Conservation (phyloP, 352 stramenopile genomes). For the Phytophthora pini region DNA sequence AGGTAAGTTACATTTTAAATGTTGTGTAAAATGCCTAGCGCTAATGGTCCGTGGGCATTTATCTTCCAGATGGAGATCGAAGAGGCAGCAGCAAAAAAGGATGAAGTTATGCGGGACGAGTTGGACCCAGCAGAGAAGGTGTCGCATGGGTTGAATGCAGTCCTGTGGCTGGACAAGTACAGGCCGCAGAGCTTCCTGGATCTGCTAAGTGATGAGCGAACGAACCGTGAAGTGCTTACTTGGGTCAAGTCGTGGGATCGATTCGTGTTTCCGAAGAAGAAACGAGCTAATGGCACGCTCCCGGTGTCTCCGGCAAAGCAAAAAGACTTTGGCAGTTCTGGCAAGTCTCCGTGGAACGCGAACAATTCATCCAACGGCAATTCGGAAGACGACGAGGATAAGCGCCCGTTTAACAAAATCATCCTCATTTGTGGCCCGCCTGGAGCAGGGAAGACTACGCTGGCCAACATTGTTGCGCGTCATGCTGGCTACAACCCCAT, state of each 20-base stretch:
- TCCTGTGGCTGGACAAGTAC: slow-evolving; percentile 98
- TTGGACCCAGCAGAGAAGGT: slow-evolving; percentile 3
- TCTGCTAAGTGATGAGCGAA: slow-evolving; percentile 96
- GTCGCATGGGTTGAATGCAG: slow-evolving; percentile 22
- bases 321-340: slow-evolving; percentile 8
- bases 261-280: slow-evolving; percentile 93
- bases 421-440: slow-evolving; percentile 96
- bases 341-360: slow-evolving; percentile 22
- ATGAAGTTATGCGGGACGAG: slow-evolving; percentile 20
- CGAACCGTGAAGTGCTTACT: slow-evolving; percentile 96
- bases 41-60: slow-evolving; percentile 11
- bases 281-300: slow-evolving; percentile 24
- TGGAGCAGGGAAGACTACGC: slow-evolving; percentile 96
- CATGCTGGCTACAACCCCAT: slow-evolving; percentile 97
- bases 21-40: not conserved
- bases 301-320: slow-evolving; percentile 18
- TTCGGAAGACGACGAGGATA: slow-evolving; percentile 44
- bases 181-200: slow-evolving; percentile 93
- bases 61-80: slow-evolving; percentile 70
- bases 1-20: slow-evolving; percentile 32
- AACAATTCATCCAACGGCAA: slow-evolving; percentile 15
- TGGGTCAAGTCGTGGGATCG: slow-evolving; percentile 96
- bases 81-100: slow-evolving; percentile 51
- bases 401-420: slow-evolving; percentile 79
- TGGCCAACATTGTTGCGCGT: slow-evolving; percentile 96